Conservation (phyloP, 768 basidiomycete genomes). For the Rhodocollybia butyracea region DNA sequence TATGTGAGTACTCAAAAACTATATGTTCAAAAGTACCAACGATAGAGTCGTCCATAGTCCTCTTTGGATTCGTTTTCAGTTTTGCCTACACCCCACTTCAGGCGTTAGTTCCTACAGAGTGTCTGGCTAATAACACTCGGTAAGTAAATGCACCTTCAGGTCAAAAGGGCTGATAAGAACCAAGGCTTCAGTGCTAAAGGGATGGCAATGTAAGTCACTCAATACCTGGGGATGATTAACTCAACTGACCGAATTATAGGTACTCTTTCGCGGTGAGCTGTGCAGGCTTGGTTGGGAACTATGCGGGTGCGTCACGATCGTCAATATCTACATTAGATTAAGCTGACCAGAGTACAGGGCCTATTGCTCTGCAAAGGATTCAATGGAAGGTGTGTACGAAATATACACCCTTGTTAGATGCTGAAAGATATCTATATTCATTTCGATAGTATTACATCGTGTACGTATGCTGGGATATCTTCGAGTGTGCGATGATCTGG, state of each 20-base stretch:
- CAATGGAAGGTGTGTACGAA: conserved; percentile 22
- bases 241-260: conserved; percentile 15
- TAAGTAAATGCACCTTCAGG: conserved; percentile 10
- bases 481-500: conserved; percentile 19
- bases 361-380: conserved; percentile 38
- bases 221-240: conserved; percentile 7
- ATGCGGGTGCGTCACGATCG: no score
- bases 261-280: conserved; percentile 41
- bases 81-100: conserved; percentile 60
- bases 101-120: conserved; percentile 53
- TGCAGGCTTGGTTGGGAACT: conserved; percentile 48
- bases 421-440: background rate
- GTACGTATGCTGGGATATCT: conserved; percentile 21
- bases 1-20: conserved; percentile 30
- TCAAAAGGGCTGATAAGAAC: background rate
- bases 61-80: conserved; percentile 53
- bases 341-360: no score
- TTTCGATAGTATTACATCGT: conserved; percentile 16
- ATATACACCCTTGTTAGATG: background rate
- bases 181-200: conserved; percentile 47
- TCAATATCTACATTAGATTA: no score
- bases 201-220: conserved; percentile 46
- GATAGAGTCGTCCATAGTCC: conserved; percentile 31
- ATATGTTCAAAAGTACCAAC: conserved; percentile 7
- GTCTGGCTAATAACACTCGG: conserved; percentile 51